phyloP scores from a whole-genome alignment of 139 green algal genomes.

The Tetradesmus lagerheimii region DNA sequence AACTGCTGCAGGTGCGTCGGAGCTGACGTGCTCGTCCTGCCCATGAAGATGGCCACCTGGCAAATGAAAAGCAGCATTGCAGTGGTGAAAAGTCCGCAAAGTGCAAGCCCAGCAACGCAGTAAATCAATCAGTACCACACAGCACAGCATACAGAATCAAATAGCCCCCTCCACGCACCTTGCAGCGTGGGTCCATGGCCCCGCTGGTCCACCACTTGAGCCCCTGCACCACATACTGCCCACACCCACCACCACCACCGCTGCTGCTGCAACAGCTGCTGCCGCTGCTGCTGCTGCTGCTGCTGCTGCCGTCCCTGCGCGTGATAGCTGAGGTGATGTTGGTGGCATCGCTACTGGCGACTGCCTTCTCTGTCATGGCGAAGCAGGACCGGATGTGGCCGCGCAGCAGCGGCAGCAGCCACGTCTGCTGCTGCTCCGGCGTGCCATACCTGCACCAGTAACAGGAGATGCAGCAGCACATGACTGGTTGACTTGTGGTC shows the following conservation, averaged over 20 bases:
- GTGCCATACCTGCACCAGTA: constrained; percentile 82
- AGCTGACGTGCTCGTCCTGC: constrained; percentile 77
- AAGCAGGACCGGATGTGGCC: constrained; percentile 96
- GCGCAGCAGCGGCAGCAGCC: constrained; percentile 93
- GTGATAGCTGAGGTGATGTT: constrained; percentile 88
- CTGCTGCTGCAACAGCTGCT: constrained; percentile 16
- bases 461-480: not conserved
- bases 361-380: constrained; percentile 98
- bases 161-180: not conserved
- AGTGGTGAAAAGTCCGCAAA: no score
- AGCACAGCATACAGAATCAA: not conserved
- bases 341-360: constrained; percentile 97
- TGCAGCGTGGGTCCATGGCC: constrained; percentile 85
- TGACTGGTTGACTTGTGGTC: no score
- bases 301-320: not conserved
- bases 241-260: constrained; percentile 41
- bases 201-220: constrained; percentile 98
- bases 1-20: not conserved
- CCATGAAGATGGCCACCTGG: constrained; percentile 95
- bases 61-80: no score
- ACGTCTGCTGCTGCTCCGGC: constrained; percentile 85
- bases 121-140: no score
- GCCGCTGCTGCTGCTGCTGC: constrained; percentile 10
- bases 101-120: no score
- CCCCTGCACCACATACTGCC: constrained; percentile 78